Conservation (phyloP, 2,329 filamentous ascomycete species). For the Botryotinia convoluta region DNA sequence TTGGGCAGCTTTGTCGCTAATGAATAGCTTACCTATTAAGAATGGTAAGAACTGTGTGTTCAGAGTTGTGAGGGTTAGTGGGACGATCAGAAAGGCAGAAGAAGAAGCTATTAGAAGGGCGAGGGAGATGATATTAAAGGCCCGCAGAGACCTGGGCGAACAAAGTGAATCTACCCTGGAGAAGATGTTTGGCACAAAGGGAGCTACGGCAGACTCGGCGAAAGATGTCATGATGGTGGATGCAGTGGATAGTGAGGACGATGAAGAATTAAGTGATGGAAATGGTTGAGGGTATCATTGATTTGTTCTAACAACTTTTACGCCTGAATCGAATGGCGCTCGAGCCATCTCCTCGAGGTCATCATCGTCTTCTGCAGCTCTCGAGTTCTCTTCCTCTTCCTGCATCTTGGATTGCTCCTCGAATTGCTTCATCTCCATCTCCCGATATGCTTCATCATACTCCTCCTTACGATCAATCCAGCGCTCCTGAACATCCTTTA, state of each 20-base stretch:
- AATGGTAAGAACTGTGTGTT: slow-evolving; percentile 70
- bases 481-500: slow-evolving; percentile 87
- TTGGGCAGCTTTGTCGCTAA: slow-evolving; percentile 84
- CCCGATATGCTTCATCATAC: slow-evolving; percentile 63
- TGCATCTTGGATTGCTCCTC: slow-evolving; percentile 67
- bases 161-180: slow-evolving; percentile 40
- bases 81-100: slow-evolving; percentile 89
- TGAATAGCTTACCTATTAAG: slow-evolving; percentile 61
- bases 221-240: slow-evolving; percentile 46
- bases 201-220: slow-evolving; percentile 33
- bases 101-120: slow-evolving; percentile 83
- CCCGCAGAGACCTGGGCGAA: slow-evolving; percentile 51
- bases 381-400: slow-evolving; percentile 41
- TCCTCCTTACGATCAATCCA: slow-evolving; percentile 91
- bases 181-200: slow-evolving; percentile 41
- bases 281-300: slow-evolving; percentile 47
- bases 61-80: slow-evolving; percentile 81
- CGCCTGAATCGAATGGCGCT: slow-evolving; percentile 32
- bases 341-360: slow-evolving; percentile 28
- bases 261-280: slow-evolving; percentile 46
- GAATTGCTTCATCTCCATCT: slow-evolving; percentile 64
- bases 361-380: slow-evolving; percentile 33
- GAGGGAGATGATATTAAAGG: slow-evolving; percentile 66
- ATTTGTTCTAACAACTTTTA: slow-evolving; percentile 66
- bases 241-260: slow-evolving; percentile 48